Evolutionary conservation across 2,329 filamentous ascomycete genomes (phyloP).

Genomic region (Verticillium dahliae): DNA sequence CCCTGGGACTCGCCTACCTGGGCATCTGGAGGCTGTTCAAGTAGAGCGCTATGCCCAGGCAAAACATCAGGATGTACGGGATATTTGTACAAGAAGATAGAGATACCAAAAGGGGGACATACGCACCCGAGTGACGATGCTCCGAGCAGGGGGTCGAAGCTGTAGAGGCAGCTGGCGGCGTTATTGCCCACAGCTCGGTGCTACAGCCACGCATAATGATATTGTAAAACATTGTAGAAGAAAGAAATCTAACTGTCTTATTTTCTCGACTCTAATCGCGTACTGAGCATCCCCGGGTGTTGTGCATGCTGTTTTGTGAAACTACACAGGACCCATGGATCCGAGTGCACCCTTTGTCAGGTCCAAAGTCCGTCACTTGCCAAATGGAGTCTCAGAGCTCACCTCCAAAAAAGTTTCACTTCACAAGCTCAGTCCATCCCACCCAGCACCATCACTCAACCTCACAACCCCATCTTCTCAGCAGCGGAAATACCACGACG

Average conservation of each 20-base stretch:
- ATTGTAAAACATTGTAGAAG: neutral
- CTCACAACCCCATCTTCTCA: neutral
- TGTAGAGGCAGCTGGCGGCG: neutral
- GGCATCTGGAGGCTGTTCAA: constrained; percentile 63
- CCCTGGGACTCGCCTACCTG: constrained; percentile 60
- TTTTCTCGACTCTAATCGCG: neutral
- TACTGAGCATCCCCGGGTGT: neutral
- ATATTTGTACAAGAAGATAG: neutral
- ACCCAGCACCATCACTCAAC: neutral
- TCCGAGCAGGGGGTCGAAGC: neutral
- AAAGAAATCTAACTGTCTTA: neutral
- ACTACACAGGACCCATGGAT: neutral
- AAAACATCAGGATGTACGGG: neutral
- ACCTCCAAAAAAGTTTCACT: neutral
- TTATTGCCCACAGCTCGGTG: neutral
- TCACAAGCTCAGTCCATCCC: neutral
- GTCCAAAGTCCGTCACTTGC: neutral
- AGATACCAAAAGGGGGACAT: too few relatives aligned
- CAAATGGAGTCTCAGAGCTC: neutral
- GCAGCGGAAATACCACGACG: too few relatives aligned
- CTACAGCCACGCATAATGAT: neutral
- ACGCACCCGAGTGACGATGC: neutral
- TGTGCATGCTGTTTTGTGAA: neutral
- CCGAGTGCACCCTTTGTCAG: neutral
- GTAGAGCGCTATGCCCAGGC: constrained; percentile 22